Evolutionary conservation across 2,329 filamentous ascomycete species (phyloP), one percentile per base, ranked within the genome.

Genomic region (Chrysoporthe cubensis): DNA sequence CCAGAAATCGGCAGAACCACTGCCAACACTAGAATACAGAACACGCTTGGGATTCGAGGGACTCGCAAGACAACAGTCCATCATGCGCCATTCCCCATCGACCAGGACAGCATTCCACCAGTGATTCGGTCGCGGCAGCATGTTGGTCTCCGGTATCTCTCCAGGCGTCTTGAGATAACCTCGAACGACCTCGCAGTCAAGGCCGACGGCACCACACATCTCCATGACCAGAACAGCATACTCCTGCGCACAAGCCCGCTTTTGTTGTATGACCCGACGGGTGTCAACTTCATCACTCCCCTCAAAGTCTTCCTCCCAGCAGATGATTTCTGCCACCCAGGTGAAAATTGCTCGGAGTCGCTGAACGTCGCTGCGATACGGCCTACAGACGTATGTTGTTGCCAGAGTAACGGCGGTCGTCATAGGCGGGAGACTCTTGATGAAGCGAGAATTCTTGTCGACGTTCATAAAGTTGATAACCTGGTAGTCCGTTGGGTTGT

Each of bases 101-200:
- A 97, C 90, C 46, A 97, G 82, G 21, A 98, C 93, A 0, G 93
- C 90, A 73, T 99, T 99, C 96, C 96, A 99, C 89, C 92, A 98
- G 80, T 99, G 96, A 75, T 99, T 99, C 0, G 95, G 87, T 42
- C 90, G 88, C n/a, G 93, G 92, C 77, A 95, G 88, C 67, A 91
- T 90, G 70, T 91, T 92, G 56, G 94, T 83, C 73, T 98, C 94
- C 1, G 91, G 83, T 8, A 90, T 82, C 74, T 98, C 96, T 0
- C 95, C 95, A 0, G 96, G 96, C 0, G 87, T 85, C 78, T 99
- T 99, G 66, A 99, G 87, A 75, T 96, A 98, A 0, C 96, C 96
- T 69, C 90, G 88, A 16, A 99, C 88, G 26, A 97, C 85, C 76
- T 98, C 95, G 46, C 92, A 93, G 71, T 93, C 90, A 46, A 99